Percentiles rank a stretch among this genome's conserved stretches.
phyloP scores from a whole-genome alignment of 2,329 filamentous ascomycete species.

The Cyphellophora attinorum region DNA sequence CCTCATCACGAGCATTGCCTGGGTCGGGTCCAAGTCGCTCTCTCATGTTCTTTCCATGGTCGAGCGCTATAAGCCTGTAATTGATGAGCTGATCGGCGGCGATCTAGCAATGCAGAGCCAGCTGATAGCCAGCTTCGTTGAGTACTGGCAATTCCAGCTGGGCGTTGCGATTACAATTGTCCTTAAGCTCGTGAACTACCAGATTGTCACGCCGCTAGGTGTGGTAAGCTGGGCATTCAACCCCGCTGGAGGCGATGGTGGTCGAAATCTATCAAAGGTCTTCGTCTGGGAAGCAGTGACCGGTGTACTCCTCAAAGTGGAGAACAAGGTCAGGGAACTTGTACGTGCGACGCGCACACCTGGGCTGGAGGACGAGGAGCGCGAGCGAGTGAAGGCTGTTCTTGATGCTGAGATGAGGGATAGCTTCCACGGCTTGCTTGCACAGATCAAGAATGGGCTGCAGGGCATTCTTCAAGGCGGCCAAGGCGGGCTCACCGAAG shows the following conservation, averaged over 20 bases:
- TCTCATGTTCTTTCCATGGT: constrained; percentile 94
- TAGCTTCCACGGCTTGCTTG: constrained; percentile 71
- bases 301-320: constrained; percentile 59
- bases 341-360: constrained; percentile 52
- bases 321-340: constrained; percentile 73
- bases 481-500: constrained; percentile 43
- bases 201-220: constrained; percentile 74
- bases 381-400: constrained; percentile 50
- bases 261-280: constrained; percentile 31
- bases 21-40: constrained; percentile 86
- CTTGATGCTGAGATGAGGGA: constrained; percentile 60
- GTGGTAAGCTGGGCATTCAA: constrained; percentile 86
- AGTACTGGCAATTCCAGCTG: constrained; percentile 88
- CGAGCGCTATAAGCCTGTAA: constrained; percentile 72
- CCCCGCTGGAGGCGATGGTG: constrained; percentile 53
- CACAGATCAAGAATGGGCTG: constrained; percentile 68
- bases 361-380: constrained; percentile 43
- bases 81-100: constrained; percentile 62
- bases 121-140: constrained; percentile 81
- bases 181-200: constrained; percentile 96
- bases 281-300: neutral
- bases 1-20: constrained; percentile 88
- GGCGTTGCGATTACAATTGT: constrained; percentile 87
- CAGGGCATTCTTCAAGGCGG: constrained; percentile 62
- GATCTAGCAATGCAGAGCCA: constrained; percentile 71